Evolutionary conservation across 495 filamentous ascomycete species (phyloP).

Genomic region (Echria macrotheca): DNA sequence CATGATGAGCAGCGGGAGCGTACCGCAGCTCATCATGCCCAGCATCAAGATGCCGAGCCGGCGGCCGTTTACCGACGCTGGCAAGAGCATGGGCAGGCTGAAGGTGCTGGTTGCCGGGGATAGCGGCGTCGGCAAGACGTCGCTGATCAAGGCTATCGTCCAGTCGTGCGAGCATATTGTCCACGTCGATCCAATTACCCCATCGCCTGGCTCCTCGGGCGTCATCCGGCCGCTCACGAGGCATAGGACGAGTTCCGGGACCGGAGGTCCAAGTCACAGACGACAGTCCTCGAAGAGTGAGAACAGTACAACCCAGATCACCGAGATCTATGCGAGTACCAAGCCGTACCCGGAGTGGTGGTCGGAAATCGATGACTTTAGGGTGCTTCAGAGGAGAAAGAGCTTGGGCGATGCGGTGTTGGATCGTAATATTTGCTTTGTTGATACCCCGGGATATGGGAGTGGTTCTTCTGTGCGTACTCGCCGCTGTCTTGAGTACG

Average conservation of each 20-base stretch:
- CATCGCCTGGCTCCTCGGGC: constrained; percentile 26
- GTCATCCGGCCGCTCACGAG: constrained; percentile 14
- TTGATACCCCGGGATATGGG: constrained; percentile 80
- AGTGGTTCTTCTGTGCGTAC: constrained; percentile 52
- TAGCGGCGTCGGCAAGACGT: constrained; percentile 81
- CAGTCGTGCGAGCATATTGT: constrained; percentile 96
- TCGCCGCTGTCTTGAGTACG: not conserved
- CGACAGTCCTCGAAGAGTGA: constrained; percentile 12
- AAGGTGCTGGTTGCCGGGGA: constrained; percentile 86
- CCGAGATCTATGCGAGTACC: constrained; percentile 88
- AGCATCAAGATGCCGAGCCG: constrained; percentile 92
- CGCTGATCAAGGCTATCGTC: constrained; percentile 86
- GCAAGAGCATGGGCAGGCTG: constrained; percentile 76
- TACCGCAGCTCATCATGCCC: constrained; percentile 94
- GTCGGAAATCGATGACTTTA: constrained; percentile 79
- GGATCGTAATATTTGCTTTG: constrained; percentile 91
- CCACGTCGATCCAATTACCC: constrained; percentile 76
- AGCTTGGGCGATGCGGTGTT: constrained; percentile 76
- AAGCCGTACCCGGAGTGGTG: constrained; percentile 91
- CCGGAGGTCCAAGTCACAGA: not conserved
- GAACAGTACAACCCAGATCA: constrained; percentile 48
- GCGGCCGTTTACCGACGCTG: constrained; percentile 83
- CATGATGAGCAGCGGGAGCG: constrained; percentile 49
- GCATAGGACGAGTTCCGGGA: not conserved
- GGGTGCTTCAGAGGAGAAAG: constrained; percentile 65